Evolutionary conservation across 2,329 filamentous ascomycete genomes (phyloP).

Genomic region (Fusarium compactum): DNA sequence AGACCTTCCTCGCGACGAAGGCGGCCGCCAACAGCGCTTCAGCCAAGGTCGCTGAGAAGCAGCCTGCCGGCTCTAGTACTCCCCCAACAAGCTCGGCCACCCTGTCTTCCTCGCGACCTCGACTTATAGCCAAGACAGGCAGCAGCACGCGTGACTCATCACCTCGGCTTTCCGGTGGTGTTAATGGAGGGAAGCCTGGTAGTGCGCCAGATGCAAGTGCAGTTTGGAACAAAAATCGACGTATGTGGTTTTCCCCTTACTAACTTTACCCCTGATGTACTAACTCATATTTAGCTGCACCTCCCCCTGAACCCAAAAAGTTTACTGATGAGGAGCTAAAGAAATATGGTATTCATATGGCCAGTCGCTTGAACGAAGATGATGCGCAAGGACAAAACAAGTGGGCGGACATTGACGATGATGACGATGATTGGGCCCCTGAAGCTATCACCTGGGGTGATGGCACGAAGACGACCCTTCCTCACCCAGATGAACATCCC

Average conservation of each 20-base stretch:
- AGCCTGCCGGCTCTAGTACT: constrained; percentile 59
- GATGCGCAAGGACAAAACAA: constrained; percentile 81
- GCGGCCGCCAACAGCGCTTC: constrained; percentile 58
- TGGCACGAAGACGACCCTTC: constrained; percentile 83
- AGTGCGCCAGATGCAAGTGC: constrained; percentile 76
- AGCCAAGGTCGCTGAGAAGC: constrained; percentile 65
- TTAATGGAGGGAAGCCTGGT: constrained; percentile 70
- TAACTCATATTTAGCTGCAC: constrained; percentile 61
- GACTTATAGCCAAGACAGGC: constrained; percentile 81
- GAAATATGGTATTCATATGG: constrained; percentile 88
- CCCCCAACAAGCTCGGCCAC: constrained; percentile 60
- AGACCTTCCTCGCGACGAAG: constrained; percentile 84
- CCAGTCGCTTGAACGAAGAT: constrained; percentile 80
- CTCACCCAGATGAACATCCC: constrained; percentile 68
- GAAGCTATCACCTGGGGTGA: constrained; percentile 91
- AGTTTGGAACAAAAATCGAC: constrained; percentile 92
- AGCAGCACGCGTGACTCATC: constrained; percentile 67
- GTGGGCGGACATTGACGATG: constrained; percentile 91
- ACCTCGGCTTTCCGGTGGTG: constrained; percentile 55
- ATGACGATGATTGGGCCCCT: constrained; percentile 88
- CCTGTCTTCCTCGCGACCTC: constrained; percentile 70
- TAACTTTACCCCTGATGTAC: constrained; percentile 16
- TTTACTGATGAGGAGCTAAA: constrained; percentile 89
- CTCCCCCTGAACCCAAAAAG: constrained; percentile 79
- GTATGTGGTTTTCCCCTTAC: constrained; percentile 61